Base-by-base conservation (phyloP, 805 yeast species). In the Candida anglica region DNA sequence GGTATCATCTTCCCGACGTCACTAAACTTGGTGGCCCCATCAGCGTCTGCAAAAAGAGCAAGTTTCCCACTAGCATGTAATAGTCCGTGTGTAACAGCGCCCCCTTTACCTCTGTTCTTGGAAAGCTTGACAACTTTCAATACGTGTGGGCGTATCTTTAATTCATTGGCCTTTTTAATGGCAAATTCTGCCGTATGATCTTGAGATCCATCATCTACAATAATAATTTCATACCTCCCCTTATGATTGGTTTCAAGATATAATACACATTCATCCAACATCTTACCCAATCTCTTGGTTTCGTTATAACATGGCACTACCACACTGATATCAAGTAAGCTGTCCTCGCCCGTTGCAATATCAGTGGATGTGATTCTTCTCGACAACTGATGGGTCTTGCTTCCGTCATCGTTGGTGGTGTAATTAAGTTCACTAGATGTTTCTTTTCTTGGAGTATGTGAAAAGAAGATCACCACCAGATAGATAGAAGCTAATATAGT, bases 241-340 rank as follows among this genome's bases (percentile, higher is more conserved):
- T 42, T 34, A 40, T 64, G 60, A 5, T 60, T 45, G 4, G 37
- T 19, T 24, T 67, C 52, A 40, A 91, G 62, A 43, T 71, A 76
- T 3, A 55, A 71, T 20, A 85, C 66, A 1, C 86, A 68, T 36
- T 86, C 96, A 33, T 73, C 77, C 25, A 86, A 60, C 93, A 86
- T 86, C 25, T 60, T 53, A 20, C 74, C 72, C 40, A 93, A 71
- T 34, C 98, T 71, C 10, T 65, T 56, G 1, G 82, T 79, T 58
- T 93, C 98, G 52, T 93, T 93, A 52, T 75, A 93, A 54, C 96
- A 87, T n/a, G 98, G 98, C 5, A 93, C 76, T 5, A 93, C 88
- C 17, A 93, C 81, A 17, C 93, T 77, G 27, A 91, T 48, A 20
- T 73, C 72, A 16, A 84, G 67, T 3, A 55, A 66, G 23, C 64